phyloP scores from a whole-genome alignment of 805 yeast species.

The Yarrowia osloensis region DNA sequence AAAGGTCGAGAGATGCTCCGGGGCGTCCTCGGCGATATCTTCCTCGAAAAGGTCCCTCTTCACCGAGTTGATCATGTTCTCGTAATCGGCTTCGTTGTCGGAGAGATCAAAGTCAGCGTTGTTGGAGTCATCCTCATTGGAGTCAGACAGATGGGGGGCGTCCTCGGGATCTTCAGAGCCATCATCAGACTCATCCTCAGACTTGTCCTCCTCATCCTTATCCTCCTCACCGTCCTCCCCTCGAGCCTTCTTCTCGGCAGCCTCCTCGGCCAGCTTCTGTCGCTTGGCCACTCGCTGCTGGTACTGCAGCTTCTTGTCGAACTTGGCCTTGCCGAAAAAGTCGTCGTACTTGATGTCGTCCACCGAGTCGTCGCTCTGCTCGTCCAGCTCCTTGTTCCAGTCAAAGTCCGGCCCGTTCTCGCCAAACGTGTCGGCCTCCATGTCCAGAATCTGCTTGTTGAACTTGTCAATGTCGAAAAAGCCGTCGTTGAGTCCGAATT shows the following conservation, averaged over 20 bases:
- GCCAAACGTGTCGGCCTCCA: conserved; percentile 53
- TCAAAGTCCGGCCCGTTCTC: conserved; percentile 53
- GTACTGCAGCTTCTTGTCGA: conserved; percentile 10
- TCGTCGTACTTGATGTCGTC: conserved; percentile 45
- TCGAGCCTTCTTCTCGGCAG: conserved; percentile 34
- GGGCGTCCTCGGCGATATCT: conserved; percentile 58
- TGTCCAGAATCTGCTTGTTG: conserved; percentile 68
- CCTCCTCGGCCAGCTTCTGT: conserved; percentile 29
- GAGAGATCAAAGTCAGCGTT: conserved; percentile 39
- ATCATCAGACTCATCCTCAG: background rate
- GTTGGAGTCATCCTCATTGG: conserved; percentile 32
- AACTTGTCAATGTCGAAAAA: conserved; percentile 85
- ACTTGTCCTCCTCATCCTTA: background rate
- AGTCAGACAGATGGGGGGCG: too few species aligned
- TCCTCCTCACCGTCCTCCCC: background rate
- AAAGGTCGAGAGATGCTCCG: conserved; percentile 64
- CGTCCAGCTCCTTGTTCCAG: conserved; percentile 46
- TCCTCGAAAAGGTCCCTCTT: conserved; percentile 47
- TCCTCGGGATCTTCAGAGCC: too few species aligned
- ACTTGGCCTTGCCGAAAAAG: conserved; percentile 43
- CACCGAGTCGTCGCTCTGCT: conserved; percentile 52
- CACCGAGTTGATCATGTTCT: conserved; percentile 18
- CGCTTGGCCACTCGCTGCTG: conserved; percentile 3
- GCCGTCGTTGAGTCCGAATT: conserved; percentile 72
- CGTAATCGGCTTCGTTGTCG: conserved; percentile 37